Evolutionary conservation across 108 stramenopile genomes (phyloP).

Genomic region (Cyclostephanos invisitatus): DNA sequence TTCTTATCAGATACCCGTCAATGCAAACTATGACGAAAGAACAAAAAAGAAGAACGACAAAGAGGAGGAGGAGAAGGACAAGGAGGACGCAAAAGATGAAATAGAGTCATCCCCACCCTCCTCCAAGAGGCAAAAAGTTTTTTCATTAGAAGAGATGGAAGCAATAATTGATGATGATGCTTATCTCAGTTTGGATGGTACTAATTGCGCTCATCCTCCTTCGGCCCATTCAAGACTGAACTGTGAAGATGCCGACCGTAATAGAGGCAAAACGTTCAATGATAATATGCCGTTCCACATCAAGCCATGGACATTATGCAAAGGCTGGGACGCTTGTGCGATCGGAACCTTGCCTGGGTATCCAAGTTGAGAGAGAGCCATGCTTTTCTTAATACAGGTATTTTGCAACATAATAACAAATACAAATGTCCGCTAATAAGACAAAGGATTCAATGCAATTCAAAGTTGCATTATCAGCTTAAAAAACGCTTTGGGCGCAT

Average conservation of each 20-base stretch:
- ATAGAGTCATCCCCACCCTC: neutral
- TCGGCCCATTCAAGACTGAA: neutral
- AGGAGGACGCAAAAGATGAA: neutral
- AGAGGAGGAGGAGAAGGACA: neutral
- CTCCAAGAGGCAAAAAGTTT: conserved; percentile 4
- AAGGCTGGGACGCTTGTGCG: conserved; percentile 72
- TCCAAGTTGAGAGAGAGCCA: conserved; percentile 16
- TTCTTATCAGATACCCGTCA: neutral
- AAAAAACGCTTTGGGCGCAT: too few relatives aligned
- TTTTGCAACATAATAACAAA: too few relatives aligned
- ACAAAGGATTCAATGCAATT: too few relatives aligned
- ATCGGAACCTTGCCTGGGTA: conserved; percentile 56
- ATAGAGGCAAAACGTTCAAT: neutral
- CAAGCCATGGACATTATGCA: conserved; percentile 52
- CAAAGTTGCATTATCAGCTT: too few relatives aligned
- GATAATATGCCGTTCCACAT: neutral
- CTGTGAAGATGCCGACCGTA: conserved; percentile 4
- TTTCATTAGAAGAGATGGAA: conserved; percentile 67
- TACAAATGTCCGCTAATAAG: too few relatives aligned
- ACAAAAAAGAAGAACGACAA: neutral
- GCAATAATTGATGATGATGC: conserved; percentile 43
- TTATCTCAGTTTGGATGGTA: conserved; percentile 3
- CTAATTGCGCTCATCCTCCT: neutral
- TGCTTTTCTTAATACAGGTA: neutral
- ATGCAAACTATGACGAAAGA: neutral